Base-by-base conservation (phyloP, 345 rosid species). In the Mangifera indica region DNA sequence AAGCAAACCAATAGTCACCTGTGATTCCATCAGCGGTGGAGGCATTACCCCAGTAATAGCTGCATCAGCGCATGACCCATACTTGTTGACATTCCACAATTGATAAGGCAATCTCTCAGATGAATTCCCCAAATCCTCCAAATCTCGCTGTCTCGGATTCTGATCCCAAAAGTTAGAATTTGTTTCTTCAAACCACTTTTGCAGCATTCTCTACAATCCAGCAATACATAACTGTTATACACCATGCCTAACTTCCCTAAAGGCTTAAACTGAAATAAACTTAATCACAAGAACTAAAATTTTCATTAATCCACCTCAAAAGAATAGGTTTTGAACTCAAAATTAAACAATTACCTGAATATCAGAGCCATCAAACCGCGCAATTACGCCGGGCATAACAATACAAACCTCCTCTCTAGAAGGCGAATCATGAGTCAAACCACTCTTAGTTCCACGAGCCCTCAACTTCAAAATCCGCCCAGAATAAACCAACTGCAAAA, bases 41-140 rank as follows among this genome's bases (percentile, higher is more conserved):
- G 97, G 93, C 90, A 95, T 92, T 73, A 92, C 72, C 52, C 97
- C 98, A 49, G 93, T 92, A 65, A 95, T 84, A 57, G 97, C 93
- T 10, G 93, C 97, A 84, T 95, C 97, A 29, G 86, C 89, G 70
- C 93, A 89, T 17, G 70, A 63, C 44, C 99, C 99, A 71, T 84
- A 85, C 85, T 92, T 95, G 74, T 79, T 90, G 22, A 92, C 91
- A 73, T 86, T 87, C 99, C 99, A 95, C 72, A 95, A 74, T 81
- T 91, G 99, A 76, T 88, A 86, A 32, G 93, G 92, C 60, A 95
- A 51, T 74, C 81, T 82, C 60, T 80, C 81, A 61, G 72, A 76
- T 68, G 84, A 76, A 72, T 72, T 80, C 20, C 73, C 89, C 7
- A 14, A n/a, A 75, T 80, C 91, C 57, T 83, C 89, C 3, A 52